Evolutionary conservation across 73 alveolate species (phyloP), one percentile per base, ranked within the genome.

Genomic region (Blepharisma japonicum): DNA sequence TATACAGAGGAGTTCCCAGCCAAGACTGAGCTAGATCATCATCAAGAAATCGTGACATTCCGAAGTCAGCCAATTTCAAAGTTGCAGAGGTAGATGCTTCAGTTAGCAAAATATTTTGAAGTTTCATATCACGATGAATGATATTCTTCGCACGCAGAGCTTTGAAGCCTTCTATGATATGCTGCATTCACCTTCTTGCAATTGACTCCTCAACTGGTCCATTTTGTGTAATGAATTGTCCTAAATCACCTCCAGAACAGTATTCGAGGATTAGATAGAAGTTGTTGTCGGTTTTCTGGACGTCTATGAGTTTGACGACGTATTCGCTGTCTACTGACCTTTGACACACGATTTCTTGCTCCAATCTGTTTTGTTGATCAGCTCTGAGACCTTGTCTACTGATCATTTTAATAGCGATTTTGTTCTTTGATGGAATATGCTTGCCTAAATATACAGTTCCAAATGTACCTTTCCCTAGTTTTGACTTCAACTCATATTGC

Each of bases 211-310:
- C 39, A 61, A 61, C 74, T 20, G 74, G 50, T 39, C 74, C 74
- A 25, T 61, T n/a, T 14, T n/a, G 11, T 61, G 56, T 77, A 14
- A 90, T 77, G 49, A 79, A 56, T 46, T 76, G 79, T 53, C 66
- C 90, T 32, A 91, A 82, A 81, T 91, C 94, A 27, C 97, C 97
- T 68, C 90, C 86, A 72, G 84, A 85, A 7, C 94, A 88, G 80
- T 85, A 91, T 80, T 91, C 97, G 77, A 91, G 82, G 18, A 91
- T 91, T 21, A 91, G 71, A 79, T 91, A 89, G 77, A 89, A 79
- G 76, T 77, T 80, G 77, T 80, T 86, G 32, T 88, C 92, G 53
- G 91, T 90, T 83, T 89, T 84, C 81, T 91, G 88, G 56, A 81
- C 83, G 81, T 91, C 94, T 79, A 83, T 87, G 68, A 91, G 84